A percentile compares a stretch with the other conserved stretches of the same genome.
phyloP scores from a whole-genome alignment of 1,284 basidiomycete species.

The Naganishia sp. region DNA sequence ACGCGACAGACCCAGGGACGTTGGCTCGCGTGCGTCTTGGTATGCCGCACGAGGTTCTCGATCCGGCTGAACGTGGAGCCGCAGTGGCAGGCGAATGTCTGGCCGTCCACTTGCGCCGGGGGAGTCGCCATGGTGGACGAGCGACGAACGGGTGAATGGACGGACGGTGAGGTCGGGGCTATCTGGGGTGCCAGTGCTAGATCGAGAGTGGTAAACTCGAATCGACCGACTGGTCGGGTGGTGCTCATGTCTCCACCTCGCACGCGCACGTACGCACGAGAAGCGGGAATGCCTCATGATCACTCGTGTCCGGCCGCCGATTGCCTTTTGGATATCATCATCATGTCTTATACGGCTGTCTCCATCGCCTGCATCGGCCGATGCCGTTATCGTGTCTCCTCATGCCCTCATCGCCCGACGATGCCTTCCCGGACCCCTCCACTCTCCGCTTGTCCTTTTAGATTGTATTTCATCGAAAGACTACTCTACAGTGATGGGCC shows the following conservation, averaged over 20 bases:
- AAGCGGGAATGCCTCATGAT: neutral
- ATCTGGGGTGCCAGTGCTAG: too few relatives aligned
- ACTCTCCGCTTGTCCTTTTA: constrained; percentile 10
- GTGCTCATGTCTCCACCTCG: neutral
- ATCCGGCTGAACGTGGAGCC: constrained; percentile 24
- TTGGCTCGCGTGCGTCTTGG: constrained; percentile 21
- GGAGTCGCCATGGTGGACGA: constrained; percentile 4
- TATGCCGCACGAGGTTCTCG: constrained; percentile 25
- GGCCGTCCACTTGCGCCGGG: constrained; percentile 14
- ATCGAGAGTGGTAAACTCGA: too few relatives aligned
- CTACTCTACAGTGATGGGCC: constrained; percentile 28
- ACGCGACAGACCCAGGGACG: constrained; percentile 20
- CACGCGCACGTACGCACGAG: too few relatives aligned
- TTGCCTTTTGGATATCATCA: too few relatives aligned
- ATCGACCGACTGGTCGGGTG: too few relatives aligned
- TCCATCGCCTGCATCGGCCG: too few relatives aligned
- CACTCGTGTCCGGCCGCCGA: too few relatives aligned
- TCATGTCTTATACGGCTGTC: too few relatives aligned
- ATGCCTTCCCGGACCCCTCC: too few relatives aligned
- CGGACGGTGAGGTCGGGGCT: too few relatives aligned
- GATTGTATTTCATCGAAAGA: constrained; percentile 21
- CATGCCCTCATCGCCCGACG: too few relatives aligned
- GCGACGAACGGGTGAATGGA: neutral
- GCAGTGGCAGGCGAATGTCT: constrained; percentile 20
- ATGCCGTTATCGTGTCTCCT: too few relatives aligned